phyloP scores from a whole-genome alignment of 495 filamentous ascomycete species.

The Aspergillus leporis region DNA sequence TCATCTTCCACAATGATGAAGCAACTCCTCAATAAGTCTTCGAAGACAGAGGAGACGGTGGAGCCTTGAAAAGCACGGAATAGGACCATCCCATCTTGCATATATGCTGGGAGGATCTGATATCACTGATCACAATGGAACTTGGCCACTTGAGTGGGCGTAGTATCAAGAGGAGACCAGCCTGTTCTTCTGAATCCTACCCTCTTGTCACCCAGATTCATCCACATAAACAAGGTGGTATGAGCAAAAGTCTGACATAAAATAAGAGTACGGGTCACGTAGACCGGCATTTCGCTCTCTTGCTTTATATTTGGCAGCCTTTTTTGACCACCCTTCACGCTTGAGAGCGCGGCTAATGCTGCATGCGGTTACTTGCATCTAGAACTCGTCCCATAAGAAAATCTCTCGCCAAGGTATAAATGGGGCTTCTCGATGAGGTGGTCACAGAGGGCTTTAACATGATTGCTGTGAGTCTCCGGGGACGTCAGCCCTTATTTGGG shows the following conservation, averaged over 20 bases:
- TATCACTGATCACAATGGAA: constrained; percentile 33
- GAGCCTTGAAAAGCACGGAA: constrained; percentile 31
- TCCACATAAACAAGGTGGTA: constrained; percentile 18
- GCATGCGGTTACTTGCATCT: no score
- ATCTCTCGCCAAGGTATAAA: constrained; percentile 31
- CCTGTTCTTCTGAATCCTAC: constrained; percentile 25
- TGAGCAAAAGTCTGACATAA: background rate
- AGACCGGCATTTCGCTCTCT: background rate
- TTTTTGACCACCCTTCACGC: background rate
- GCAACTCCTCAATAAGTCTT: constrained; percentile 39
- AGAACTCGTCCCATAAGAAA: constrained; percentile 36
- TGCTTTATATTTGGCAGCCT: background rate
- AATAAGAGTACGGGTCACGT: background rate
- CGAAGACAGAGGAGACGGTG: constrained; percentile 33
- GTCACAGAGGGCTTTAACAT: constrained; percentile 32
- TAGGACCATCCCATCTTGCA: constrained; percentile 33
- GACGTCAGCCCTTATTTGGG: constrained; percentile 20
- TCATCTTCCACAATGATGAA: constrained; percentile 32
- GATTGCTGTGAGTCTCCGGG: constrained; percentile 20
- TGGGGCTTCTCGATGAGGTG: constrained; percentile 35
- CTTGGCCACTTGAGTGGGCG: constrained; percentile 28
- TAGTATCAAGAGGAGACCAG: constrained; percentile 30
- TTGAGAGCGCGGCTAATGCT: background rate
- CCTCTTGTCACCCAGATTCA: constrained; percentile 29
- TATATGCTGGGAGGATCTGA: constrained; percentile 42